Evolutionary conservation across 768 basidiomycete species (phyloP).

Genomic region (Cystobasidium tubakii): DNA sequence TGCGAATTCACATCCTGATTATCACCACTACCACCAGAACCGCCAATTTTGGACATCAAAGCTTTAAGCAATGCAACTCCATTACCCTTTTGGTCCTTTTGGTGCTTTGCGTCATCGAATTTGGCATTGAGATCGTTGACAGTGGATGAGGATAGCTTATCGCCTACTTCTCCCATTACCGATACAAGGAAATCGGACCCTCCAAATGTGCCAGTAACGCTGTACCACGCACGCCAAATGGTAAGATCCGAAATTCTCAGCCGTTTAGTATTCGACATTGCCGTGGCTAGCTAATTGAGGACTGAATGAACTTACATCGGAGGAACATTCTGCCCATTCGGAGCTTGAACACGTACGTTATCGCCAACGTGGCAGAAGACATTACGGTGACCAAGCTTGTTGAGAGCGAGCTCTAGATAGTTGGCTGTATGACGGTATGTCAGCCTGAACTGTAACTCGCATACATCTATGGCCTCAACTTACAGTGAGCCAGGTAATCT

Average conservation of each 20-base stretch:
- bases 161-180: constrained; percentile 52
- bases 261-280: neutral
- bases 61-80: constrained; percentile 54
- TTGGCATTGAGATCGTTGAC: constrained; percentile 78
- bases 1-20: constrained; percentile 38
- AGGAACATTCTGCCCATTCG: constrained; percentile 64
- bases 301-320: constrained; percentile 70
- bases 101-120: constrained; percentile 56
- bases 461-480: neutral
- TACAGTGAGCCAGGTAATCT: constrained; percentile 71
- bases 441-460: neutral
- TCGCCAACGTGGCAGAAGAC: constrained; percentile 86
- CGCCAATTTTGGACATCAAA: constrained; percentile 60
- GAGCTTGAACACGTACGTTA: constrained; percentile 65
- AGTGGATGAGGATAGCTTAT: constrained; percentile 63
- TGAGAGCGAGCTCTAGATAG: constrained; percentile 72
- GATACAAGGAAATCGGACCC: constrained; percentile 63
- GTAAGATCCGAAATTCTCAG: too few species aligned
- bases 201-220: constrained; percentile 46
- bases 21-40: constrained; percentile 56
- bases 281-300: too few species aligned
- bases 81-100: constrained; percentile 43
- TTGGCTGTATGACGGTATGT: constrained; percentile 48
- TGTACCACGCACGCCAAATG: neutral
- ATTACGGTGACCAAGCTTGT: constrained; percentile 64